Conservation (phyloP, 2,329 filamentous ascomycete species). For the Pseudopithomyces maydicus region DNA sequence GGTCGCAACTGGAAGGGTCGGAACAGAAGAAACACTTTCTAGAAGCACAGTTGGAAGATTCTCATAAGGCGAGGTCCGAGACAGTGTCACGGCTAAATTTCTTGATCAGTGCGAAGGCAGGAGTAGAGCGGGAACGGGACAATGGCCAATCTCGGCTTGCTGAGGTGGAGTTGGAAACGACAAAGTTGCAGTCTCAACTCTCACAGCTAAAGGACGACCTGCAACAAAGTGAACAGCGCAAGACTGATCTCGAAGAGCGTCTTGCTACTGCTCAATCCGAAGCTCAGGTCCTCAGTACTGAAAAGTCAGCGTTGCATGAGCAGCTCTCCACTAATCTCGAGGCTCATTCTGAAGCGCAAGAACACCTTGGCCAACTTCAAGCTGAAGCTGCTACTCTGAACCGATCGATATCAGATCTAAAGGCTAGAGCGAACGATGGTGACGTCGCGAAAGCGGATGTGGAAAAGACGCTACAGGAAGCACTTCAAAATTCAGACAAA, state of each 20-base stretch:
- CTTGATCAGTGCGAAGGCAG: conserved; percentile 19
- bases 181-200: conserved; percentile 15
- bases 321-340: conserved; percentile 10
- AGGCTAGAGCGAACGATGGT: conserved; percentile 9
- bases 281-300: neutral
- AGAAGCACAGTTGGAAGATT: conserved; percentile 23
- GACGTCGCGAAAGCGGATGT: conserved; percentile 12
- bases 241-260: conserved; percentile 16
- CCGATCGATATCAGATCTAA: conserved; percentile 14
- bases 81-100: conserved; percentile 16
- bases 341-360: conserved; percentile 13
- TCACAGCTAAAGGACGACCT: conserved; percentile 10
- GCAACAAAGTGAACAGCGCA: conserved; percentile 11
- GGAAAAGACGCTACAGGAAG: conserved; percentile 14
- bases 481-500: conserved; percentile 1
- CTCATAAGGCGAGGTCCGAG: conserved; percentile 18
- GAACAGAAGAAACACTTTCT: conserved; percentile 24
- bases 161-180: conserved; percentile 14
- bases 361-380: conserved; percentile 11
- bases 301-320: conserved; percentile 4
- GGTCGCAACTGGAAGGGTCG: conserved; percentile 25
- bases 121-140: conserved; percentile 30
- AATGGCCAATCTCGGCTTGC: conserved; percentile 21
- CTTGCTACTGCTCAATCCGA: conserved; percentile 7
- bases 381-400: conserved; percentile 14